These are phyloP conservation scores for Paracorniculantispora psalliotae DNA, from an alignment of 2,329 filamentous ascomycete genomes.

Conservation along the genomic window DNA sequence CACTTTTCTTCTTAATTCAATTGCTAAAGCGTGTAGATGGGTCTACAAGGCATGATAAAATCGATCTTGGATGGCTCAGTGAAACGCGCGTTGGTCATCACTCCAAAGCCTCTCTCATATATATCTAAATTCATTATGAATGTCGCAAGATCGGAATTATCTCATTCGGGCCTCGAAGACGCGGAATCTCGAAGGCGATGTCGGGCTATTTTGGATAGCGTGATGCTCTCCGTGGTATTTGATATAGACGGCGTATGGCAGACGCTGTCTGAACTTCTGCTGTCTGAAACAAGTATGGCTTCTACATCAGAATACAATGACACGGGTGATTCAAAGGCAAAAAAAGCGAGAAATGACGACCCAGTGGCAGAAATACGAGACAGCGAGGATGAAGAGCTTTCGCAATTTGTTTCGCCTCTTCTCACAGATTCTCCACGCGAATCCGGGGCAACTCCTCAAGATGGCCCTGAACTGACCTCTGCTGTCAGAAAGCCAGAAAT, in stretches of 20 bases:
- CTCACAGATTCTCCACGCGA: no score
- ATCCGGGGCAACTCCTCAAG: background rate
- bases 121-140: background rate
- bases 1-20: background rate
- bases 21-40: slow-evolving; percentile 31
- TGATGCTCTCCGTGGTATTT: slow-evolving; percentile 53
- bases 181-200: slow-evolving; percentile 14
- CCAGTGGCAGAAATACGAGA: slow-evolving; percentile 28
- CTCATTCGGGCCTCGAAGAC: background rate
- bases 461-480: background rate
- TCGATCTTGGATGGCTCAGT: slow-evolving; percentile 28
- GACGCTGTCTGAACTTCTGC: slow-evolving; percentile 47
- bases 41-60: slow-evolving; percentile 42
- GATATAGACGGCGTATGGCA: slow-evolving; percentile 55
- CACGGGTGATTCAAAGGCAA: no score
- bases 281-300: background rate
- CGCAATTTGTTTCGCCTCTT: background rate
- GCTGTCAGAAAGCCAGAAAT: slow-evolving; percentile 32
- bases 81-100: slow-evolving; percentile 40
- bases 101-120: slow-evolving; percentile 37
- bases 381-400: slow-evolving; percentile 34
- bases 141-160: background rate
- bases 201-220: slow-evolving; percentile 40
- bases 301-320: no score
- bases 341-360: background rate